Evolutionary conservation across 2,329 filamentous ascomycete genomes (phyloP).

Genomic region (Fusarium sp.): DNA sequence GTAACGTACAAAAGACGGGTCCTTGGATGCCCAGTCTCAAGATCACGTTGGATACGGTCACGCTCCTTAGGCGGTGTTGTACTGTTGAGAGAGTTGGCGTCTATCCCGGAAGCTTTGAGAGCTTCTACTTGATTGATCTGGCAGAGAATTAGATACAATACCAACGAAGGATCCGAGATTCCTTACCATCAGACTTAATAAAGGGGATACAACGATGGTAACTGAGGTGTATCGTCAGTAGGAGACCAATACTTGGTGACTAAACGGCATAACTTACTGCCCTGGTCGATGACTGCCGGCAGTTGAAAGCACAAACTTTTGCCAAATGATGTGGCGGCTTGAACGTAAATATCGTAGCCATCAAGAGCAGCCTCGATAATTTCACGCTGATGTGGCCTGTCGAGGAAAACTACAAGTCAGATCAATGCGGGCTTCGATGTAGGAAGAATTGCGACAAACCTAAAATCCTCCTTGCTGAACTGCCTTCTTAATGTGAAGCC

Average conservation of each 20-base stretch:
- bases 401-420: constrained; percentile 5
- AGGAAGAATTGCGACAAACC: constrained; percentile 59
- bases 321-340: constrained; percentile 90
- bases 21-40: constrained; percentile 87
- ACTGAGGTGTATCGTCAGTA: constrained; percentile 61
- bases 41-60: constrained; percentile 79
- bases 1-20: constrained; percentile 92
- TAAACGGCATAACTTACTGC: constrained; percentile 69
- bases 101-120: constrained; percentile 78
- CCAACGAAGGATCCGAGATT: constrained; percentile 29
- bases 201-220: constrained; percentile 89
- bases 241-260: neutral
- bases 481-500: constrained; percentile 80
- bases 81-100: constrained; percentile 88
- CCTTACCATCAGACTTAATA: constrained; percentile 86
- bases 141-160: constrained; percentile 19
- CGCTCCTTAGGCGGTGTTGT: constrained; percentile 76
- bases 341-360: constrained; percentile 91
- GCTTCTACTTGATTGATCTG: constrained; percentile 93
- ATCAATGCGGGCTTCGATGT: neutral
- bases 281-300: constrained; percentile 87
- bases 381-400: constrained; percentile 84
- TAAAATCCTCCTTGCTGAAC: constrained; percentile 80
- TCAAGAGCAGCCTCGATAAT: constrained; percentile 86
- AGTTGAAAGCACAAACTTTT: constrained; percentile 95